Evolutionary conservation across 306 rosid species (phyloP).

Genomic region (Begonia peltatifolia): DNA sequence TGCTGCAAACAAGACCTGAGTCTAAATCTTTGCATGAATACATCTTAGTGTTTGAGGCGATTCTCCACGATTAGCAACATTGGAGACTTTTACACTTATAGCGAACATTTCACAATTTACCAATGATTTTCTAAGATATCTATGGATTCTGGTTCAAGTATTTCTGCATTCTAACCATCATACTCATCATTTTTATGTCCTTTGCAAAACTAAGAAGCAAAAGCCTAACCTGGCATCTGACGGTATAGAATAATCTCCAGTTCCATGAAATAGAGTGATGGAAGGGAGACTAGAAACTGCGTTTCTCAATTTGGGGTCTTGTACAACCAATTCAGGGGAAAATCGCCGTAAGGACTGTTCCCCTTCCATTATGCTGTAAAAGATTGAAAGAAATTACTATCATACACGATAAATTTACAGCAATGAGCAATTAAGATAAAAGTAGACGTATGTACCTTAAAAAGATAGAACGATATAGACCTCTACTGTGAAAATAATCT

Average conservation of each 20-base stretch:
- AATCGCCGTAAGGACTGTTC: conserved; percentile 58
- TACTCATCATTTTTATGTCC: no score
- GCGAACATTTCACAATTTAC: no score
- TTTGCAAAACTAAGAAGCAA: no score
- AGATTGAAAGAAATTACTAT: conserved; percentile 11
- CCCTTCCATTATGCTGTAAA: conserved; percentile 93
- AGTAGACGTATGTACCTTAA: conserved; percentile 25
- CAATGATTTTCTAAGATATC: no score
- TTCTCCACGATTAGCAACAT: no score
- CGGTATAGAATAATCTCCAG: conserved; percentile 88
- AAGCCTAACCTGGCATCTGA: conserved; percentile 54
- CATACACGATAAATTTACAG: not conserved
- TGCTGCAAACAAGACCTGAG: no score
- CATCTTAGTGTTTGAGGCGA: no score
- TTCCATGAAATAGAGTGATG: conserved; percentile 64
- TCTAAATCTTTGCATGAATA: no score
- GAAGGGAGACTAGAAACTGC: conserved; percentile 65
- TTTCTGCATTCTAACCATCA: no score
- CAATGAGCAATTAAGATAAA: not conserved
- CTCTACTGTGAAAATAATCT: conserved; percentile 70
- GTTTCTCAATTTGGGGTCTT: conserved; percentile 48
- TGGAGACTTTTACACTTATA: no score
- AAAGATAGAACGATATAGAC: conserved; percentile 74
- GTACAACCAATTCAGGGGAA: conserved; percentile 78
- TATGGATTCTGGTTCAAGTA: no score